Percentiles rank a stretch among this genome's conserved stretches.
phyloP scores from a whole-genome alignment of 257 asterid species.

The Linderniella brevidens region DNA sequence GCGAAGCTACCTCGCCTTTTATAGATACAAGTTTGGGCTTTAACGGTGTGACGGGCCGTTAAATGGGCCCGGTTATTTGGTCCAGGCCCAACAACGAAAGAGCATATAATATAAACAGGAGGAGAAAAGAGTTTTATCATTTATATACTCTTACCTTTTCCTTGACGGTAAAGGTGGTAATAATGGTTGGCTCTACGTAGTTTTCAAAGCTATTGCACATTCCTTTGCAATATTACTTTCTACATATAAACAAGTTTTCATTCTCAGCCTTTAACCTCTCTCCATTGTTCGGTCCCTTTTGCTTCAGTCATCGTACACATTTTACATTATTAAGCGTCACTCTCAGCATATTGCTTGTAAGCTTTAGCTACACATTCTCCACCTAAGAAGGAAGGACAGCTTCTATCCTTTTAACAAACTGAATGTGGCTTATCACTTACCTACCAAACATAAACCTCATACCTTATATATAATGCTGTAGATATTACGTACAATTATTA shows the following conservation, averaged over 20 bases:
- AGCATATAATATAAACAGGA: no score
- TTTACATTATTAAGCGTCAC: conserved; percentile 3
- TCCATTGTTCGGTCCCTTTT: not conserved
- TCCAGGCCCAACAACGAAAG: no score
- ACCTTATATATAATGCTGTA: not conserved
- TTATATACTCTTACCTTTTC: conserved; percentile 22
- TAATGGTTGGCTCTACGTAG: conserved; percentile 26
- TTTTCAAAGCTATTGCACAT: conserved; percentile 14
- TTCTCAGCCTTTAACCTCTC: not conserved
- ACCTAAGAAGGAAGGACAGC: conserved; percentile 15
- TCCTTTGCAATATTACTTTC: conserved; percentile 1
- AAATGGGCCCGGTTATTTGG: no score
- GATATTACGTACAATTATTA: not conserved
- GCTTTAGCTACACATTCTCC: conserved; percentile 16
- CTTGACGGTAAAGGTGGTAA: conserved; percentile 21
- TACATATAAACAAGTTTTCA: conserved; percentile 1
- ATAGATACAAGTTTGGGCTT: no score
- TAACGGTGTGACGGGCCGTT: no score
- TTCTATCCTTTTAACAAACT: conserved; percentile 17
- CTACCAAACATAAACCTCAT: conserved; percentile 10
- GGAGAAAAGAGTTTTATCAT: not conserved
- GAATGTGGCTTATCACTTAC: conserved; percentile 11
- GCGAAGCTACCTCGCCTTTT: no score
- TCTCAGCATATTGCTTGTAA: conserved; percentile 30
- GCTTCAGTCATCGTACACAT: not conserved